phyloP scores from a whole-genome alignment of 2,329 filamentous ascomycete species.

The Apiospora rasikravindrae region DNA sequence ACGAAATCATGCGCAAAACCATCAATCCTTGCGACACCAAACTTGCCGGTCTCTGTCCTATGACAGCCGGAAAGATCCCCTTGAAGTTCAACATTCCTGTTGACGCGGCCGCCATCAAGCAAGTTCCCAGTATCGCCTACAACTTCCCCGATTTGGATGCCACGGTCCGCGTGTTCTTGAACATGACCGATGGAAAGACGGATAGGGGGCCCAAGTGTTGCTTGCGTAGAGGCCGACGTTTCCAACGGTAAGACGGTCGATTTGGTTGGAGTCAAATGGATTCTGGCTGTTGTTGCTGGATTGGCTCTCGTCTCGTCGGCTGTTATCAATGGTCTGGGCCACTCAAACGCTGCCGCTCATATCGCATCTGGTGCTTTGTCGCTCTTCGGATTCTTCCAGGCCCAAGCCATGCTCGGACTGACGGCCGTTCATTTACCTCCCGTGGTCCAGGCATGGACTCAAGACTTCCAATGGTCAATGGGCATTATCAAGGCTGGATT shows the following conservation, averaged over 20 bases:
- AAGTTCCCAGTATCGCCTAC: constrained; percentile 80
- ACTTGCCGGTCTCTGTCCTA: constrained; percentile 83
- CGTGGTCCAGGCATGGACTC: constrained; percentile 84
- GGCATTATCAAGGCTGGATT: constrained; percentile 82
- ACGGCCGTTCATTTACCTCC: constrained; percentile 76
- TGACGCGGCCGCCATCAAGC: constrained; percentile 55
- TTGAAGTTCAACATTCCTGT: constrained; percentile 72
- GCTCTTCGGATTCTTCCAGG: constrained; percentile 86
- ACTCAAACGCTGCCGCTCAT: constrained; percentile 86
- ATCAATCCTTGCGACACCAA: constrained; percentile 77
- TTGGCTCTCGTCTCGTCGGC: constrained; percentile 79
- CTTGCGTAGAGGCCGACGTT: constrained; percentile 80
- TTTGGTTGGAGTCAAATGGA: constrained; percentile 80
- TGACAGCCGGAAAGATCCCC: constrained; percentile 83
- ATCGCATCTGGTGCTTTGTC: constrained; percentile 84
- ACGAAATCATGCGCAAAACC: constrained; percentile 67
- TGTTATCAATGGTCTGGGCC: constrained; percentile 80
- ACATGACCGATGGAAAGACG: constrained; percentile 52
- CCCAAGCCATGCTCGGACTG: constrained; percentile 83
- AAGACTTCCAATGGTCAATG: constrained; percentile 94
- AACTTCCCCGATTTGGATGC: constrained; percentile 84
- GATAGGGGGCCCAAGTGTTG: constrained; percentile 61
- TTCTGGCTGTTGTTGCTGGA: constrained; percentile 77
- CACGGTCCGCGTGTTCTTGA: constrained; percentile 76
- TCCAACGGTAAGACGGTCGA: constrained; percentile 87